phyloP scores from a whole-genome alignment of 495 filamentous ascomycete genomes.

The Aspergillus kassunensis region DNA sequence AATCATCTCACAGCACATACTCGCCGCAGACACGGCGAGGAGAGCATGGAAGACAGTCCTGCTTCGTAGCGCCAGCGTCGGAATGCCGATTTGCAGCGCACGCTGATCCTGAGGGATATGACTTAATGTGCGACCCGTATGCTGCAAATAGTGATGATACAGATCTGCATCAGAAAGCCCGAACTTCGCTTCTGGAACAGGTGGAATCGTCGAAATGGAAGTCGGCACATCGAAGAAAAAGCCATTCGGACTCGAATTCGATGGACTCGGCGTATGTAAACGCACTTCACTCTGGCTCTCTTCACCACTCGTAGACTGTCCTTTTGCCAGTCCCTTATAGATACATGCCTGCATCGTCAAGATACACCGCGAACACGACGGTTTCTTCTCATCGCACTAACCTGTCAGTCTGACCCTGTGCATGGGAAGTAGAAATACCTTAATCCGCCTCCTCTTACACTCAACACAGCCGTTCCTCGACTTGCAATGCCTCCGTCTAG shows the following conservation, averaged over 20 bases:
- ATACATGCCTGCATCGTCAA: neutral
- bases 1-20: conserved; percentile 4
- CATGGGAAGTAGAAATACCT: neutral
- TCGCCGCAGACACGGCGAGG: neutral
- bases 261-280: neutral
- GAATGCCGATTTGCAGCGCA: neutral
- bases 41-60: conserved; percentile 1
- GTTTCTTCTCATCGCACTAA: conserved; percentile 1
- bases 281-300: neutral
- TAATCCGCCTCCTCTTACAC: conserved; percentile 1
- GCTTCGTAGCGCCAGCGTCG: neutral
- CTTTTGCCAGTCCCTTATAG: neutral
- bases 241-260: neutral
- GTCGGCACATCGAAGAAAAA: too few species aligned
- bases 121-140: neutral
- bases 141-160: neutral
- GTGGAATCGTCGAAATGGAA: neutral
- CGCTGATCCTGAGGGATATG: neutral
- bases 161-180: neutral
- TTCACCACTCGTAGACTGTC: too few species aligned
- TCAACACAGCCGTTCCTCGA: conserved; percentile 1
- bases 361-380: conserved; percentile 3
- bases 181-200: neutral
- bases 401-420: neutral
- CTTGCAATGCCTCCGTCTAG: neutral